These are phyloP conservation scores for Fragaria ananassa DNA, from an alignment of 306 rosid genomes.

Conservation along the genomic window DNA sequence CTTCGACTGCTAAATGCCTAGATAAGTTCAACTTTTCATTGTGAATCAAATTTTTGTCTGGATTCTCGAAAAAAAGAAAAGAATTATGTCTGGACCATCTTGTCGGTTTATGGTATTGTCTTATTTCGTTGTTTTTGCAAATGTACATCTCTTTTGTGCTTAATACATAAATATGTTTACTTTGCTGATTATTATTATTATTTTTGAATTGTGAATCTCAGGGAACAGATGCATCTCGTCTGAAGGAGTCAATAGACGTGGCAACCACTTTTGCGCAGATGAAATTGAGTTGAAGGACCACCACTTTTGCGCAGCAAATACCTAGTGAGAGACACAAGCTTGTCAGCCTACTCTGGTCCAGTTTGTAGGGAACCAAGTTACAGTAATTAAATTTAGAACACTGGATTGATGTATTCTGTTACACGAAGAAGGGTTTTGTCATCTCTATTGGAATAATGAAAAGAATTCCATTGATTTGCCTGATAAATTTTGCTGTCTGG, in stretches of 20 bases:
- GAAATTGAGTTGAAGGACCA: slow-evolving; percentile 45
- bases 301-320: background rate
- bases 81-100: background rate
- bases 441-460: background rate
- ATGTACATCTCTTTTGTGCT: background rate
- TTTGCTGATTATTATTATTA: too few relatives aligned
- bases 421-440: background rate
- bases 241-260: slow-evolving; percentile 71
- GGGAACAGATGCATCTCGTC: slow-evolving; percentile 79
- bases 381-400: background rate
- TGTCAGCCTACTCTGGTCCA: background rate
- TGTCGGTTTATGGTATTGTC: background rate
- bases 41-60: background rate
- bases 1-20: too few relatives aligned
- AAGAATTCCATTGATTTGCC: background rate
- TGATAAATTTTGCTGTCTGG: background rate
- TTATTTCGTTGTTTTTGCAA: background rate
- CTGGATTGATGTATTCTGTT: background rate
- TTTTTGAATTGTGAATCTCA: slow-evolving; percentile 28
- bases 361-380: background rate
- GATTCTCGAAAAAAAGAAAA: too few relatives aligned
- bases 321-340: background rate
- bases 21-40: too few relatives aligned
- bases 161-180: too few relatives aligned
- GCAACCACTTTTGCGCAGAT: slow-evolving; percentile 65